Evolutionary conservation across 2,329 filamentous ascomycete species (phyloP), one percentile per base, ranked within the genome.

Genomic region (Alternaria dauci): DNA sequence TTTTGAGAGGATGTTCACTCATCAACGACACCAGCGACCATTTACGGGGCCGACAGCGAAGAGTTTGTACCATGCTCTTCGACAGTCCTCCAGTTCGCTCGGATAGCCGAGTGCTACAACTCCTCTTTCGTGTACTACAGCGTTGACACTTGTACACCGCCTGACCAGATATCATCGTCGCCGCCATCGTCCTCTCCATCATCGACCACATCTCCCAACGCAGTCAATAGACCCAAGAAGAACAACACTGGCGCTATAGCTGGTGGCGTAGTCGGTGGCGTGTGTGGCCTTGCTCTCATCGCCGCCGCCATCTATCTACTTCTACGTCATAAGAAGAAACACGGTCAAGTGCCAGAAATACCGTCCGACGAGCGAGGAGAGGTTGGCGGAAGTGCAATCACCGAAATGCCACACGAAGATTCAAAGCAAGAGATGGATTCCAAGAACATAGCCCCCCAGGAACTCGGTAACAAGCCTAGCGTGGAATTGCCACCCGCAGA

Each of bases 61-160:
- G 32, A 41, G 7, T 55, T 39, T 3, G 44, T 50, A 3, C 53
- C 53, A 4, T 55, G 53, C 43, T 55, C 53, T 1, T 55, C 53
- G n/a, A 55, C 53, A 26, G 20, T 41, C 26, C 53, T 55, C 14
- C 43, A 55, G 16, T 58, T 58, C 48, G 48, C 39, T 4, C 26
- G 38, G 28, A 30, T 58, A 38, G 55, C 38, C 5, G 18, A 38
- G 6, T 58, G 55, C 25, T 52, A 58, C 28, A 58, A 58, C 18
- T 26, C 55, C n/a, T 58, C 55, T 30, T 58, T 48, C 23, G 55
- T 58, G 11, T 58, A 58, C 9, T 58, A 58, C 47, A 58, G 55
- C 47, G 12, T 58, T 39, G 55, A 58, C 18, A 6, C 20, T 12
- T 58, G 55, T 51, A 44, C 39, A 14, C 55, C 55, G n/a, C 55